Conservation (phyloP, 306 rosid species). For the Mimosa bimucronata region DNA sequence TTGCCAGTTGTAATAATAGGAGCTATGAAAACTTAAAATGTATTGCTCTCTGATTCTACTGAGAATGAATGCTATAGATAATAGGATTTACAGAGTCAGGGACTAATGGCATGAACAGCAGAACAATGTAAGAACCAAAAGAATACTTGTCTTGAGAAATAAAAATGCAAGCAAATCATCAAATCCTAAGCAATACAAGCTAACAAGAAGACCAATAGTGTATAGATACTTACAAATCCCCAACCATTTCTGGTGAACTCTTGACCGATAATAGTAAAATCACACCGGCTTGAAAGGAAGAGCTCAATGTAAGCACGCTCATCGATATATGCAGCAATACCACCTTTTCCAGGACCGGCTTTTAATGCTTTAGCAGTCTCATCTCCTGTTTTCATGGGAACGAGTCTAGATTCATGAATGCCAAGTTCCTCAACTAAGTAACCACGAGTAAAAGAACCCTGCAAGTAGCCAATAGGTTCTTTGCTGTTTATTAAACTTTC, state of each 20-base stretch:
- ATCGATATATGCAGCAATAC: conserved; percentile 79
- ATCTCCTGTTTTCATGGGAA: conserved; percentile 65
- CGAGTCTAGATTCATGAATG: conserved; percentile 67
- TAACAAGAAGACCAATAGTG: conserved; percentile 1
- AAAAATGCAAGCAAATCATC: conserved; percentile 9
- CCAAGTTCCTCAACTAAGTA: conserved; percentile 75
- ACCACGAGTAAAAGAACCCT: conserved; percentile 72
- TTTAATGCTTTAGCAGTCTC: conserved; percentile 72
- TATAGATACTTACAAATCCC: conserved; percentile 90
- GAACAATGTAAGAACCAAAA: conserved; percentile 15
- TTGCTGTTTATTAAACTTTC: conserved; percentile 59
- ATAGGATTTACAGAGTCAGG: not conserved
- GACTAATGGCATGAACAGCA: not conserved
- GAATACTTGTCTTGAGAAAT: not conserved
- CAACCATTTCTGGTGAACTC: conserved; percentile 95
- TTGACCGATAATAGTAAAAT: conserved; percentile 76
- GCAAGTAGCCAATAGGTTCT: conserved; percentile 85
- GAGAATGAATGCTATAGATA: not conserved
- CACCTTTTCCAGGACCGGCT: conserved; percentile 76
- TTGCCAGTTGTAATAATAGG: not conserved
- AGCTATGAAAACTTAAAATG: not conserved
- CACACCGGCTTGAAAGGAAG: conserved; percentile 87
- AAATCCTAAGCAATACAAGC: not conserved
- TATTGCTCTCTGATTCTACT: not conserved
- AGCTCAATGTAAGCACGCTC: conserved; percentile 90